A percentile compares a stretch with the other conserved stretches of the same genome.
These are phyloP conservation scores for Boletus reticulatus DNA, from an alignment of 768 basidiomycete genomes.

Conservation along the genomic window DNA sequence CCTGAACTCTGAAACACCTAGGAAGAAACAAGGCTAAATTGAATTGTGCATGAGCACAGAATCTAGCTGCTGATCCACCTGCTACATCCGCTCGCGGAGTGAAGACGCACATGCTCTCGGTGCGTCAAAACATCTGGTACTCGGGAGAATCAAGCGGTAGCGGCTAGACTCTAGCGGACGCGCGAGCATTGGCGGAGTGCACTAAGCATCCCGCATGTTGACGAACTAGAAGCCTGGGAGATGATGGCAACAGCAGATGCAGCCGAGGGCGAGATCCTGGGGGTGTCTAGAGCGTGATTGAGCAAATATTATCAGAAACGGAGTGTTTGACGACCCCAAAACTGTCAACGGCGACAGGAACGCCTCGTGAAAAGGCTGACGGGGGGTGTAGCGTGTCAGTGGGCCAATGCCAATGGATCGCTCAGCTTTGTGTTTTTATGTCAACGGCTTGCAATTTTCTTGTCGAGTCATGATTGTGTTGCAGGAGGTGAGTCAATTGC, in stretches of 20 bases:
- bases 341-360: conserved; percentile 29
- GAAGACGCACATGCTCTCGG: conserved; percentile 18
- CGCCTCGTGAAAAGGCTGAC: conserved; percentile 14
- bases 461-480: conserved; percentile 9
- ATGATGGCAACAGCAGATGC: neutral
- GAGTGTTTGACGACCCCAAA: conserved; percentile 27
- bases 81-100: conserved; percentile 10
- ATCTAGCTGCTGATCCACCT: conserved; percentile 12
- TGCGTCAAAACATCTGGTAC: conserved; percentile 2
- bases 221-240: conserved; percentile 1
- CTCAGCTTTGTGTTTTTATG: conserved; percentile 21
- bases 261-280: neutral
- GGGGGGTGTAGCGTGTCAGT: conserved; percentile 10
- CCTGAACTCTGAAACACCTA: conserved; percentile 3
- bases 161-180: conserved; percentile 17
- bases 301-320: conserved; percentile 3
- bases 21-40: neutral
- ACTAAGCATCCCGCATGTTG: conserved; percentile 6
- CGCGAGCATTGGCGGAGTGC: conserved; percentile 2
- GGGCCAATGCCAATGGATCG: conserved; percentile 2
- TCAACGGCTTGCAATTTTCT: conserved; percentile 17
- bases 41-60: neutral
- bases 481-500: neutral
- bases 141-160: conserved; percentile 11
- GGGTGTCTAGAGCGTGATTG: conserved; percentile 8